These are phyloP conservation scores for Murraya koenigii DNA, from an alignment of 345 rosid species.

Conservation along the genomic window DNA sequence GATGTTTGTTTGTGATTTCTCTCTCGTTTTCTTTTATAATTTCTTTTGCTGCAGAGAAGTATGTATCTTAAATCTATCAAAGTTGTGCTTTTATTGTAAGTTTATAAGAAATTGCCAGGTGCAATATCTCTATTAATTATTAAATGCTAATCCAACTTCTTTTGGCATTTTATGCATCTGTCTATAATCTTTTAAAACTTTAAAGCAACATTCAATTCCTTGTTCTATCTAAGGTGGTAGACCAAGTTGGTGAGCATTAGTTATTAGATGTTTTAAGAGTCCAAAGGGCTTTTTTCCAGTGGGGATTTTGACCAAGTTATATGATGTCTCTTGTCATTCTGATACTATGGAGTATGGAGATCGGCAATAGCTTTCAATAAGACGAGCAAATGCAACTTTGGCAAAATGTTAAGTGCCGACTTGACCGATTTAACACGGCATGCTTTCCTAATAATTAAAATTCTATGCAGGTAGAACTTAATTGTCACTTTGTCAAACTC, in stretches of 20 bases:
- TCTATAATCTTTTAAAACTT: neutral
- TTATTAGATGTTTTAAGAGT: neutral
- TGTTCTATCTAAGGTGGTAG: too few relatives aligned
- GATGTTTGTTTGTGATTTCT: conserved; percentile 5
- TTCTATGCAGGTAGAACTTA: neutral
- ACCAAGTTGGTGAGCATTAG: neutral
- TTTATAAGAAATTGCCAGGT: neutral
- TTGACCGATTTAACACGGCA: neutral
- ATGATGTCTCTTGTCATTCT: neutral
- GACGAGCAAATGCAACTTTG: neutral
- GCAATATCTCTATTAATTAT: conserved; percentile 8
- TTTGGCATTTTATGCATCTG: neutral
- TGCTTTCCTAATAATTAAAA: neutral
- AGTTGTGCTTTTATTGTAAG: conserved; percentile 10
- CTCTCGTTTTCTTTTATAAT: neutral
- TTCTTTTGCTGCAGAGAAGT: neutral
- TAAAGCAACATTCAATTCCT: neutral
- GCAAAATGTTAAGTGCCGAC: neutral
- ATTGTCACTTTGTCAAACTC: neutral
- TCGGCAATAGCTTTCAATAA: neutral
- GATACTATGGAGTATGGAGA: neutral
- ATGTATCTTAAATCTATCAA: conserved; percentile 3
- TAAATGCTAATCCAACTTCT: neutral
- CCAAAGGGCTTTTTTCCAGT: too few relatives aligned
- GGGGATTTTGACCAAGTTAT: neutral